Evolutionary conservation across 2,329 filamentous ascomycete genomes (phyloP).

Genomic region (Penicillium thymicola): DNA sequence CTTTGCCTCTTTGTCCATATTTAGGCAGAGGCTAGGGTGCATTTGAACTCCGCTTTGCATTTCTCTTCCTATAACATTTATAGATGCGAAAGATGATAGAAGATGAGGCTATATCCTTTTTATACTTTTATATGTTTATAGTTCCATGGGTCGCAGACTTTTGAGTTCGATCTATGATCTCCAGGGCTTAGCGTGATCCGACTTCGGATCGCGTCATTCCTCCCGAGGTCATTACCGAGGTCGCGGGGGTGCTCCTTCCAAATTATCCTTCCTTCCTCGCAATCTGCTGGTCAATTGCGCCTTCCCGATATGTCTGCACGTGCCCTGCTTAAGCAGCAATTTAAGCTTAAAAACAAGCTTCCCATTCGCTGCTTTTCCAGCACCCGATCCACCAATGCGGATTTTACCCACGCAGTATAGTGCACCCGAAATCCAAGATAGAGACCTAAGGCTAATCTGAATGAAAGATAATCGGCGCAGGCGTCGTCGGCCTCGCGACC

Average conservation of each 20-base stretch:
- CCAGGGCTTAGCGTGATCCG: not conserved
- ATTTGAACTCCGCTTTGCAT: not conserved
- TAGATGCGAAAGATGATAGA: not conserved
- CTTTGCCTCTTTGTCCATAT: not conserved
- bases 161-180: not conserved
- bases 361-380: constrained; percentile 43
- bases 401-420: constrained; percentile 61
- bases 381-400: constrained; percentile 43
- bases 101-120: not conserved
- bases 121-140: not conserved
- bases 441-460: not conserved
- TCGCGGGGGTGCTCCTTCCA: not conserved
- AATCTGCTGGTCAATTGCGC: constrained; percentile 5
- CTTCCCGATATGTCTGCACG: constrained; percentile 14
- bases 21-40: not conserved
- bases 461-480: constrained; percentile 60
- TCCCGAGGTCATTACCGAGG: not conserved
- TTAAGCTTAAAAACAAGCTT: constrained; percentile 1
- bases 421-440: not conserved
- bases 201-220: not conserved
- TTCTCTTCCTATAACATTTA: not conserved
- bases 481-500: constrained; percentile 76
- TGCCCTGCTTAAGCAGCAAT: constrained; percentile 1
- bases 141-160: not conserved
- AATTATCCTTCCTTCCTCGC: constrained; percentile 1